Percentiles rank a stretch among this genome's conserved stretches.
Evolutionary conservation across 208 protist genomes (phyloP).

Genomic region (Hexamita inflata): DNA sequence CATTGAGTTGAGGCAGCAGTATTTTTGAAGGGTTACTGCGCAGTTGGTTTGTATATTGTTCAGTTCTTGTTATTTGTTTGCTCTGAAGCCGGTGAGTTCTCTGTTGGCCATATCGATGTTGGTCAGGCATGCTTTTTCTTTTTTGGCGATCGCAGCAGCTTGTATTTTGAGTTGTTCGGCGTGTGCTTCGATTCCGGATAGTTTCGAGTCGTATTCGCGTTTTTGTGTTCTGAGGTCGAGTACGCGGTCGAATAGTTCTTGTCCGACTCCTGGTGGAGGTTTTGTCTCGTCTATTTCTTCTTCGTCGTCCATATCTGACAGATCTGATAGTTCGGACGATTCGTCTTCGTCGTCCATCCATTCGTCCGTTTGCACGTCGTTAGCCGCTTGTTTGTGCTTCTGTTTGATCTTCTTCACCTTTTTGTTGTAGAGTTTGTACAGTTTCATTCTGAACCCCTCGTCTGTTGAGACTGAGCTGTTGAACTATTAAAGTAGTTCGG

Average conservation of each 20-base stretch:
- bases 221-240: neutral
- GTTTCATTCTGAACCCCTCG: neutral
- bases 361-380: too few relatives aligned
- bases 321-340: constrained; percentile 15
- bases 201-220: neutral
- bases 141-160: neutral
- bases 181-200: neutral
- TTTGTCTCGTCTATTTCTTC: constrained; percentile 16
- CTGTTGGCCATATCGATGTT: constrained; percentile 1
- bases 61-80: constrained; percentile 13
- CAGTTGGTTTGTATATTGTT: neutral
- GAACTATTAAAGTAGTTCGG: neutral
- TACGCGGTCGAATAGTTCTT: constrained; percentile 8
- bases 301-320: constrained; percentile 16
- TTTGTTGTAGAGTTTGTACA: constrained; percentile 23
- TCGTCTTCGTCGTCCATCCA: constrained; percentile 10
- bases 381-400: too few relatives aligned
- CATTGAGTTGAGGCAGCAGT: neutral
- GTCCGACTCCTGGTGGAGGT: neutral
- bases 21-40: neutral
- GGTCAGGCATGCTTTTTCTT: neutral
- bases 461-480: neutral
- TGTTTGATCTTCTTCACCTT: too few relatives aligned
- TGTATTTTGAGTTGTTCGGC: constrained; percentile 10
- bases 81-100: constrained; percentile 6